phyloP scores from a whole-genome alignment of 305 asterid species.

The Fraxinus velutina region DNA sequence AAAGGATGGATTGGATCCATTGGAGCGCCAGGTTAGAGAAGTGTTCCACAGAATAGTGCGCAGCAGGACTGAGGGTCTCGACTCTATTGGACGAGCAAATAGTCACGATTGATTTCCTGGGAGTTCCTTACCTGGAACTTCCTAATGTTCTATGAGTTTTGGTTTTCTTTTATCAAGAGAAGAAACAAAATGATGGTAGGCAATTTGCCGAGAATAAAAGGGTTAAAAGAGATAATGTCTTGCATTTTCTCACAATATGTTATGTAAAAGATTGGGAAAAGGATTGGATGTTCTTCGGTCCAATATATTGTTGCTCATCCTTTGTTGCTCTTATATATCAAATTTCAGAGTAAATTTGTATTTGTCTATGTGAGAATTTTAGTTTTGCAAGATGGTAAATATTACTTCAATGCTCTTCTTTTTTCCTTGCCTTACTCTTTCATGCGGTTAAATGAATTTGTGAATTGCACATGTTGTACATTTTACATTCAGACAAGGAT shows the following conservation, averaged over 20 bases:
- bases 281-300: slow-evolving; percentile 33
- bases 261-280: slow-evolving; percentile 37
- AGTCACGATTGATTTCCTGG: not conserved
- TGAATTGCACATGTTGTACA: not conserved
- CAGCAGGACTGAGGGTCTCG: slow-evolving; percentile 8
- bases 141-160: not conserved
- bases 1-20: slow-evolving; percentile 12
- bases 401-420: not conserved
- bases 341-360: slow-evolving; percentile 20
- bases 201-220: slow-evolving; percentile 2
- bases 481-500: not conserved
- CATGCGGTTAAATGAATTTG: not conserved
- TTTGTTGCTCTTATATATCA: slow-evolving; percentile 27
- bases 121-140: not conserved
- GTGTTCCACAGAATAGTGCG: slow-evolving; percentile 16
- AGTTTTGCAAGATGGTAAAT: not conserved
- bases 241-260: slow-evolving; percentile 27
- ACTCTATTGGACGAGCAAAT: not conserved
- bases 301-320: slow-evolving; percentile 28
- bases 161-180: slow-evolving; percentile 1
- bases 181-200: not conserved
- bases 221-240: not conserved
- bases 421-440: not conserved
- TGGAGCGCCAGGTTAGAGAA: slow-evolving; percentile 9
- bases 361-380: not conserved